These are phyloP conservation scores for Naganishia albida DNA, from an alignment of 1,284 basidiomycete genomes.

Conservation along the genomic window DNA sequence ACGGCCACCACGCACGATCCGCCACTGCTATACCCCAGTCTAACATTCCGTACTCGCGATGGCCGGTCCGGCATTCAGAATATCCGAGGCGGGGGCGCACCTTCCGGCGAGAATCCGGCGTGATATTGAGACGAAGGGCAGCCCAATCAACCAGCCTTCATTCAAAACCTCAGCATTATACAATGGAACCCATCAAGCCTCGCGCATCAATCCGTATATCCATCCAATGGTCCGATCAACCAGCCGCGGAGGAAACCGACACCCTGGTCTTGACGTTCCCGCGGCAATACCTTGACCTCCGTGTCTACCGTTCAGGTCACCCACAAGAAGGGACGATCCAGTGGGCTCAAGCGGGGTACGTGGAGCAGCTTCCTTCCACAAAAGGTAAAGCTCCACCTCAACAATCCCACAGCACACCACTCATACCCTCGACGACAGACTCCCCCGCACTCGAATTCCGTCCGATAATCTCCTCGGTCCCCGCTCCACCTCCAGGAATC, in stretches of 20 bases:
- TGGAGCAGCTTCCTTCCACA: not conserved
- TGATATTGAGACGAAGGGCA: not conserved
- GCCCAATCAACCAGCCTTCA: conserved; percentile 2
- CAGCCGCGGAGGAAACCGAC: conserved; percentile 43
- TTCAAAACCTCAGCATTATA: not conserved
- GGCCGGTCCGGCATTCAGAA: conserved; percentile 5
- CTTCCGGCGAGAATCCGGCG: not conserved
- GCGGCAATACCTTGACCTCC: conserved; percentile 42
- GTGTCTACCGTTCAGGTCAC: conserved; percentile 37
- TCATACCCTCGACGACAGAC: not conserved
- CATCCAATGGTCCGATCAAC: conserved; percentile 42
- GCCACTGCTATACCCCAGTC: not conserved
- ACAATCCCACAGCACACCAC: not conserved
- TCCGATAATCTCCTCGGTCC: conserved; percentile 6
- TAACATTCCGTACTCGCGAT: not conserved
- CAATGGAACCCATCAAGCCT: not conserved
- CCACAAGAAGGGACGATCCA: conserved; percentile 19
- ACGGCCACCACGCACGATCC: not conserved
- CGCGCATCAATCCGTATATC: conserved; percentile 43
- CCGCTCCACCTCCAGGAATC: conserved; percentile 4
- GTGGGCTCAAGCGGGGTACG: conserved; percentile 23
- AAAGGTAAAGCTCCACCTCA: conserved; percentile 1
- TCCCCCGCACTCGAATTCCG: conserved; percentile 9
- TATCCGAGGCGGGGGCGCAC: not conserved
- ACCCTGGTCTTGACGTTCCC: conserved; percentile 46